Conservation (phyloP, 805 yeast genomes). For the Spathaspora passalidarum region DNA sequence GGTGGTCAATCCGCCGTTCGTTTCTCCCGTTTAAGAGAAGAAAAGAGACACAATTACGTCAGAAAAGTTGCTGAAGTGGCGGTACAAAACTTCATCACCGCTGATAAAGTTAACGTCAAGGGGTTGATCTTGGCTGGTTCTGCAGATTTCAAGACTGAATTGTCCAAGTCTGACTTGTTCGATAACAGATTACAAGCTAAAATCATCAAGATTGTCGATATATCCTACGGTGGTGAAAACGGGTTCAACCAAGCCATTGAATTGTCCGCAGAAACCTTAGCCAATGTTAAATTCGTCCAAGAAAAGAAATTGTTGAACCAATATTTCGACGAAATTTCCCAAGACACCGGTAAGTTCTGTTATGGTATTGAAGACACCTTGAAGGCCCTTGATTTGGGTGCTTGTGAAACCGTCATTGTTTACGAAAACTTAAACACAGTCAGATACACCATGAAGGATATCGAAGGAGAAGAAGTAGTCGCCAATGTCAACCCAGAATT, state of each 20-base stretch:
- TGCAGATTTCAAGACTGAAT: conserved; percentile 96
- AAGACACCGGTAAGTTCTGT: conserved; percentile 96
- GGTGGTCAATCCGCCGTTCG: conserved; percentile 99
- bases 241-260: conserved; percentile 99
- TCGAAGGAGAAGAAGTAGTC: conserved; percentile 74
- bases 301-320: conserved; percentile 91
- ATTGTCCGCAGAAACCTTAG: conserved; percentile 92
- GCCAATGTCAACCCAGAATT: conserved; percentile 71
- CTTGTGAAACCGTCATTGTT: conserved; percentile 89
- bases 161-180: conserved; percentile 88
- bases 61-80: conserved; percentile 98
- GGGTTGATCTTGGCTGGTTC: conserved; percentile 98
- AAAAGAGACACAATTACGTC: conserved; percentile 97
- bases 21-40: conserved; percentile 98
- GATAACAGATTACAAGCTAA: conserved; percentile 86
- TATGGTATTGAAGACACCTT: conserved; percentile 96
- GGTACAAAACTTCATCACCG: conserved; percentile 93
- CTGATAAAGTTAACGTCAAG: conserved; percentile 89
- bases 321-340: conserved; percentile 96
- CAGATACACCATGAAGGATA: conserved; percentile 80
- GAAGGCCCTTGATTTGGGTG: conserved; percentile 94
- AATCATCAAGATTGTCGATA: conserved; percentile 89
- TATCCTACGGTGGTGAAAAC: conserved; percentile 98
- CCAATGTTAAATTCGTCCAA: conserved; percentile 96
- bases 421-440: conserved; percentile 85